Evolutionary conservation across 495 filamentous ascomycete species (phyloP), one percentile per base, ranked within the genome.

Genomic region (Hamigera avellanea): DNA sequence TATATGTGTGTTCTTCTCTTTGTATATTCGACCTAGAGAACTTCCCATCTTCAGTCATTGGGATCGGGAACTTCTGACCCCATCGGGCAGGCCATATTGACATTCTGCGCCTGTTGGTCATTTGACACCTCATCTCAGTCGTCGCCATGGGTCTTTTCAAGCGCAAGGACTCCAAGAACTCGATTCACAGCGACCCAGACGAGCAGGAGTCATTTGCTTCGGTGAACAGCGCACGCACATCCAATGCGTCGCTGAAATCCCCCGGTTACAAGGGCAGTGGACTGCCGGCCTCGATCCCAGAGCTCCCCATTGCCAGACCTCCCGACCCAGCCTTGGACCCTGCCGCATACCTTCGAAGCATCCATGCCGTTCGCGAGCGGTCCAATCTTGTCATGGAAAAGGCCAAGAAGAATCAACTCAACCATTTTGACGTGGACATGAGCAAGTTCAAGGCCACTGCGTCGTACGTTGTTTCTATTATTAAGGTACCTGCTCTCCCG

Each of bases 351-450:
- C 75, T 98, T 40, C 72, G 82, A 43, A 96, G 89, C 59, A 77
- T 98, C 46, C 76, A 84, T 52, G 76, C 91, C 14, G 86, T 98
- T 8, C 73, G 93, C 19, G 83, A 95, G 48, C 67, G 88, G 38
- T 80, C 71, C 49, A 71, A 61, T 41, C 54, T 87, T 37, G 69
- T 96, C 25, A 67, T 82, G 35, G 67, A 80, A 38, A 86, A 82
- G 57, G 91, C 91, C 2, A 74, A 81, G 55, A 63, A 62, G 35
- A 86, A 95, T 44, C 64, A 81, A 40, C 70, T 98, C 37, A 73
- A 72, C 40, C 91, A 96, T 61, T 98, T 98, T 53, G 79, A 82
- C 38, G 89, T 96, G 8, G 88, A 98, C 51, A 75, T 88, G 71
- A 58, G 57, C 59, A 93, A 93, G 56, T 94, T 95, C 51, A 56